A percentile compares a stretch with the other conserved stretches of the same genome.
Evolutionary conservation across 2,329 filamentous ascomycete genomes (phyloP).

Genomic region (Paradendryphiella salina): DNA sequence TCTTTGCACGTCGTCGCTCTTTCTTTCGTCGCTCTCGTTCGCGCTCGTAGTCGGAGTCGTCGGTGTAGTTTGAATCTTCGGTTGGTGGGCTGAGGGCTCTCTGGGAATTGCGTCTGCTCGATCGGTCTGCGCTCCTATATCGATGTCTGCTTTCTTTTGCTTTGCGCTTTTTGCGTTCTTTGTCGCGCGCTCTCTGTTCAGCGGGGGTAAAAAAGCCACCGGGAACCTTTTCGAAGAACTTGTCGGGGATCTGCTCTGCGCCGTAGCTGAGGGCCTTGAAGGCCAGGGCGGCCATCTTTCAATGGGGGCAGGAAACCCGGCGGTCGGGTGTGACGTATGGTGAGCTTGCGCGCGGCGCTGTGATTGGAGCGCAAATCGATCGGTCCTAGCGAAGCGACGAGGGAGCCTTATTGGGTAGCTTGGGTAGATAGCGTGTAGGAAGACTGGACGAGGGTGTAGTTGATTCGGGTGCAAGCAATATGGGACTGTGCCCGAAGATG

Average conservation of each 20-base stretch:
- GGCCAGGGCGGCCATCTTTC: slow-evolving; percentile 43
- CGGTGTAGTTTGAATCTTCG: slow-evolving; percentile 35
- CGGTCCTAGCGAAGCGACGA: slow-evolving; percentile 18
- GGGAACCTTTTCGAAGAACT: slow-evolving; percentile 44
- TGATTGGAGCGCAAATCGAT: slow-evolving; percentile 39
- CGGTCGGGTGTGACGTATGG: slow-evolving; percentile 40
- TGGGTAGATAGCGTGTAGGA: slow-evolving; percentile 29
- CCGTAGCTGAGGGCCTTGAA: slow-evolving; percentile 47
- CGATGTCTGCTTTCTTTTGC: slow-evolving; percentile 23
- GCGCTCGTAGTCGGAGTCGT: slow-evolving; percentile 39
- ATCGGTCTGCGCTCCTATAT: slow-evolving; percentile 20
- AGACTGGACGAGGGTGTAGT: slow-evolving; percentile 11
- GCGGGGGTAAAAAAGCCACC: slow-evolving; percentile 44
- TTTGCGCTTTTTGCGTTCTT: slow-evolving; percentile 22
- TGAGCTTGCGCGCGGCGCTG: slow-evolving; percentile 22
- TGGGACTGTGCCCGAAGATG: slow-evolving; percentile 10
- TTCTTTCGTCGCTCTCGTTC: slow-evolving; percentile 27
- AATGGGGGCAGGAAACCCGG: slow-evolving; percentile 30
- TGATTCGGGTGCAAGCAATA: slow-evolving; percentile 16
- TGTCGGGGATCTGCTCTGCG: slow-evolving; percentile 47
- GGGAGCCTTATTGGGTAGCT: slow-evolving; percentile 18
- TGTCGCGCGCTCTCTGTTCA: slow-evolving; percentile 35
- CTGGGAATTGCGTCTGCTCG: slow-evolving; percentile 25
- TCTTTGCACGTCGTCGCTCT: slow-evolving; percentile 35
- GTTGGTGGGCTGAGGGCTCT: slow-evolving; percentile 33